Conservation (phyloP, 345 rosid genomes). For the Sapria himalayana region DNA sequence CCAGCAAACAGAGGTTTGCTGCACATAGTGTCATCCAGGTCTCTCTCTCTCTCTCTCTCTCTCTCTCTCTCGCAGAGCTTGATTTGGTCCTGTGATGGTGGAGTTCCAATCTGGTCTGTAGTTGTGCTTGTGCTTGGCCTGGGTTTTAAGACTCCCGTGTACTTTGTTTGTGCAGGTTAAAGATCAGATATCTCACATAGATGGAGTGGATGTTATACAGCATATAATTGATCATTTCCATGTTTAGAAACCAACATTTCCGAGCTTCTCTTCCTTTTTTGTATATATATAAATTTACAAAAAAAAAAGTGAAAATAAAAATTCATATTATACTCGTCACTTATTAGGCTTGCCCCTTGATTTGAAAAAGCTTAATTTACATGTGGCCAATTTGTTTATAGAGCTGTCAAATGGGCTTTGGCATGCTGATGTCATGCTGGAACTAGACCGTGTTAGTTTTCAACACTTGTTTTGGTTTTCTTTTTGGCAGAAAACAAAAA, state of each 20-base stretch:
- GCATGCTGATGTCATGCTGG: too few species aligned
- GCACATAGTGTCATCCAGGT: slow-evolving; percentile 99
- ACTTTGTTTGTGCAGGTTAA: slow-evolving; percentile 34
- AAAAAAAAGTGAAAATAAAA: too few species aligned
- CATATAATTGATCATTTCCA: slow-evolving; percentile 72
- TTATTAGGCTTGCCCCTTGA: too few species aligned
- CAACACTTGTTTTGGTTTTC: too few species aligned
- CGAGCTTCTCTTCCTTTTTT: too few species aligned
- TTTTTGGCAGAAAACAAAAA: too few species aligned
- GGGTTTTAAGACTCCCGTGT: neutral
- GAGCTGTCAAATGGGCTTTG: too few species aligned
- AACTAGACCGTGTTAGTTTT: too few species aligned
- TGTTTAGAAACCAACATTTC: slow-evolving; percentile 12
- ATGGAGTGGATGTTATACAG: slow-evolving; percentile 79
- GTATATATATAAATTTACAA: too few species aligned
- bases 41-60: slow-evolving; percentile 7
- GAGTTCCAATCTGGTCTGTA: neutral
- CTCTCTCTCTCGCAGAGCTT: neutral
- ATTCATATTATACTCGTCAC: too few species aligned
- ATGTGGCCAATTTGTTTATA: too few species aligned
- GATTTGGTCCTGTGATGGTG: neutral
- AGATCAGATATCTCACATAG: slow-evolving; percentile 42
- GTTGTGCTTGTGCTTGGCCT: neutral
- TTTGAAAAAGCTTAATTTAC: too few species aligned
- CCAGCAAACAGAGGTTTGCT: slow-evolving; percentile 59